Evolutionary conservation across 2,329 filamentous ascomycete species (phyloP), one percentile per base, ranked within the genome.

Genomic region (Helotiales sp.): DNA sequence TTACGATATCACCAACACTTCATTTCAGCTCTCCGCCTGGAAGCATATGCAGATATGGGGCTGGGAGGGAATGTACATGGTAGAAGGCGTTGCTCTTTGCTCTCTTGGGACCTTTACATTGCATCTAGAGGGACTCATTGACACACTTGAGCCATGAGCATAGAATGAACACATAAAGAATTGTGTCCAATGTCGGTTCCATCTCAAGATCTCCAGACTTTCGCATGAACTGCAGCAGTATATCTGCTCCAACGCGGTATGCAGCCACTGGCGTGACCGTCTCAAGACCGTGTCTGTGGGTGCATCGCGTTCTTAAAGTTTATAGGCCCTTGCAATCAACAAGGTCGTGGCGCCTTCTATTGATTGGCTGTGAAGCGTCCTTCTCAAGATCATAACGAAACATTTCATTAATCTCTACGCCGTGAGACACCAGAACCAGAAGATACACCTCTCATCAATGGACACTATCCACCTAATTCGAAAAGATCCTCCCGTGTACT

Each of bases 341-440:
- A 29, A 12, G 22, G 9, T 24, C 12, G 42, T 47, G 15, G n/a
- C 24, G 10, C 15, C 22, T 47, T 22, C 42, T 40, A 47, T 22
- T 30, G 60, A 62, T 64, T 64, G 62, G 62, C 33, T 62, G 49
- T 46, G 27, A 55, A 50, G 27, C 22, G 12, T 24, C 52, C 29
- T 58, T 17, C 27, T 7, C 52, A 30, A 60, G 55, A 59, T 58
- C 53, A 63, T 52, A 59, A 65, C 57, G 61, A 59, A 58, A 53
- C 52, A 54, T 54, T 30, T 46, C 30, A 38, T 47, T 46, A 52
- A 29, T 44, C 30, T 52, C 47, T 22, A 33, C 19, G n/a, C 31
- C 44, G 24, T 54, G 19, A 50, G 54, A 53, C 57, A 46, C 47
- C 44, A 62, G 53, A 55, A 55, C 46, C 15, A 44, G 31, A 52